Evolutionary conservation across 495 filamentous ascomycete genomes (phyloP).

Genomic region (Tuber magnatum): DNA sequence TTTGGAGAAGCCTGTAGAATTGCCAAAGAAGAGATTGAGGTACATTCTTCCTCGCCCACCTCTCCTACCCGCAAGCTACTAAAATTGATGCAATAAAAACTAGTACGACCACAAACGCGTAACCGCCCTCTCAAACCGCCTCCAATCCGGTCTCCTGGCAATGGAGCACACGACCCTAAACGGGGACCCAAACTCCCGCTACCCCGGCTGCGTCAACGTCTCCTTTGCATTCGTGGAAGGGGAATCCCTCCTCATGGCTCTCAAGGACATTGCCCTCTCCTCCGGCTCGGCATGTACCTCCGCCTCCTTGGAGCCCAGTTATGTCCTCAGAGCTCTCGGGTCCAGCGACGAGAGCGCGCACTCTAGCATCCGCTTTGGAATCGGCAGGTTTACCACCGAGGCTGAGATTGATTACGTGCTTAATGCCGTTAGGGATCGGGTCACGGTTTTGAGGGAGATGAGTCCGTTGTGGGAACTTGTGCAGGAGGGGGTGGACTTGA

Average conservation of each 20-base stretch:
- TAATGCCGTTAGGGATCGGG: conserved; percentile 83
- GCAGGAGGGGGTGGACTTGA: conserved; percentile 90
- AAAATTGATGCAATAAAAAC: conserved; percentile 6
- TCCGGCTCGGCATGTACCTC: conserved; percentile 97
- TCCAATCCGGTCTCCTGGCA: conserved; percentile 69
- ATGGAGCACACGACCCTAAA: conserved; percentile 92
- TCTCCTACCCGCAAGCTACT: conserved; percentile 2
- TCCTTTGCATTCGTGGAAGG: conserved; percentile 98
- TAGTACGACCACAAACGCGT: conserved; percentile 90
- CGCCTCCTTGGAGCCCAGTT: conserved; percentile 90
- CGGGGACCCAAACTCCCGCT: conserved; percentile 72
- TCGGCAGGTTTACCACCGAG: conserved; percentile 93
- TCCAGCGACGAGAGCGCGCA: conserved; percentile 96
- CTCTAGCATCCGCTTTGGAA: conserved; percentile 94
- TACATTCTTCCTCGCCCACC: conserved; percentile 48
- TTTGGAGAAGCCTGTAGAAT: conserved; percentile 94
- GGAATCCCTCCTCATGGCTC: conserved; percentile 93
- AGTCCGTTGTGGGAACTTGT: conserved; percentile 97
- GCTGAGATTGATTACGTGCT: conserved; percentile 94
- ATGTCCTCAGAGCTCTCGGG: conserved; percentile 86
- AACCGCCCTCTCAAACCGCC: conserved; percentile 68
- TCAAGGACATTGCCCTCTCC: conserved; percentile 95
- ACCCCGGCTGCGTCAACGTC: conserved; percentile 95
- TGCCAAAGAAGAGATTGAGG: conserved; percentile 76
- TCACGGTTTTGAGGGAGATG: conserved; percentile 86